These are phyloP conservation scores for Suillus spraguei DNA, from an alignment of 768 basidiomycete species.

Conservation along the genomic window DNA sequence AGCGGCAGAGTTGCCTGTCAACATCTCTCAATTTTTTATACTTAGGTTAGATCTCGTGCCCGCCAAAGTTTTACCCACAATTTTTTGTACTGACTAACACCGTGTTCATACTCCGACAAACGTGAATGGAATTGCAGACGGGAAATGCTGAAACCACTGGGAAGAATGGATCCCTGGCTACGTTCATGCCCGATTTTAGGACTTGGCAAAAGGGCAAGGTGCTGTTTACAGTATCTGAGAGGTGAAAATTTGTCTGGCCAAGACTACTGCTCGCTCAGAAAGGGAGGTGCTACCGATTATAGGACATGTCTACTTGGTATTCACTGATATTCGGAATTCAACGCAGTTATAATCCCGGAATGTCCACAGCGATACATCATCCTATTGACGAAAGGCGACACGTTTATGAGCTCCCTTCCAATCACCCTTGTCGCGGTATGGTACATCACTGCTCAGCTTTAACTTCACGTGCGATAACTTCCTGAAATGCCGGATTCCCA, in stretches of 20 bases:
- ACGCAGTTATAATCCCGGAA: constrained; percentile 90
- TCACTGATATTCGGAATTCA: constrained; percentile 97
- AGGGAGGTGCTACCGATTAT: constrained; percentile 81
- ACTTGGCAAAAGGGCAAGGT: constrained; percentile 69
- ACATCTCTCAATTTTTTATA: constrained; percentile 84
- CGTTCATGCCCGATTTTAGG: constrained; percentile 88
- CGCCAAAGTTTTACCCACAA: constrained; percentile 54
- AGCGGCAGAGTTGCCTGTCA: constrained; percentile 55
- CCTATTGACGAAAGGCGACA: constrained; percentile 95
- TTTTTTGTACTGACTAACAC: constrained; percentile 81
- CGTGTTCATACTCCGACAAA: constrained; percentile 92
- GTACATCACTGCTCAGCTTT: constrained; percentile 81
- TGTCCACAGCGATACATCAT: constrained; percentile 92
- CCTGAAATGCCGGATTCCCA: constrained; percentile 89
- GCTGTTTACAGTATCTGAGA: constrained; percentile 98
- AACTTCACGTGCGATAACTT: constrained; percentile 85
- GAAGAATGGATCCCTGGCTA: constrained; percentile 63
- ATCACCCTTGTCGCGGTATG: constrained; percentile 85
- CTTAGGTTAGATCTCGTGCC: constrained; percentile 95
- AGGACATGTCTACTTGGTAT: constrained; percentile 90
- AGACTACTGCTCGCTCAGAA: constrained; percentile 59
- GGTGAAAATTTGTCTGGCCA: constrained; percentile 45
- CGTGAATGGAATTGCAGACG: constrained; percentile 91
- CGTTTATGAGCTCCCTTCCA: constrained; percentile 99
- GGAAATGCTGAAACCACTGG: constrained; percentile 94